Percentiles rank a stretch among this genome's conserved stretches.
These are phyloP conservation scores for Leucocoprinus sp. DNA, from an alignment of 768 basidiomycete species.

Conservation along the genomic window DNA sequence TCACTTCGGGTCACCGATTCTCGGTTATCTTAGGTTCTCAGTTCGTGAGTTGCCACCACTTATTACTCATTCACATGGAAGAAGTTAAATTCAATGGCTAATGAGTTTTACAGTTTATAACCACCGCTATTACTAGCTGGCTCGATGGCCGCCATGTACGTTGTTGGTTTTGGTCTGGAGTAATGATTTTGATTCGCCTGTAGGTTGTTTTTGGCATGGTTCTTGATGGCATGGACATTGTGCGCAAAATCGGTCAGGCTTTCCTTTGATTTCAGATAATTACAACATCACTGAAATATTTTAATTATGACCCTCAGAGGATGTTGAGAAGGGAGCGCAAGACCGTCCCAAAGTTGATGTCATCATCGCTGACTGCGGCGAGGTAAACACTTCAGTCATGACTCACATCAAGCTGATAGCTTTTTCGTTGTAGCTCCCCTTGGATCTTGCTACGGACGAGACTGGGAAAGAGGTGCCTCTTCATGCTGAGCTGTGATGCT, in stretches of 20 bases:
- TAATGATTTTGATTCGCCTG: neutral
- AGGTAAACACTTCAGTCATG: conserved; percentile 40
- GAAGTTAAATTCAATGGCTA: conserved; percentile 6
- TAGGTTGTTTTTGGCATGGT: conserved; percentile 93
- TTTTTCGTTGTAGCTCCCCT: conserved; percentile 32
- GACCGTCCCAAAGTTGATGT: conserved; percentile 77
- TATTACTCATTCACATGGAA: neutral
- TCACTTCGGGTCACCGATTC: conserved; percentile 6
- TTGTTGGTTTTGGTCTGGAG: conserved; percentile 2
- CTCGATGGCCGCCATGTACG: conserved; percentile 83
- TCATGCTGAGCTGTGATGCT: conserved; percentile 85
- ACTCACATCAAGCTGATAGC: conserved; percentile 7
- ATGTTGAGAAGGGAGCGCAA: conserved; percentile 55
- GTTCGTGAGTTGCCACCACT: conserved; percentile 50
- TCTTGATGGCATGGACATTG: conserved; percentile 86
- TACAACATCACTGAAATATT: neutral
- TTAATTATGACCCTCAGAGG: conserved; percentile 40
- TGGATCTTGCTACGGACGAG: conserved; percentile 46
- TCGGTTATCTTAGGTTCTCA: conserved; percentile 55
- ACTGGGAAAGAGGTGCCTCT: conserved; percentile 88
- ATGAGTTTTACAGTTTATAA: conserved; percentile 67
- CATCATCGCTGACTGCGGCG: conserved; percentile 77
- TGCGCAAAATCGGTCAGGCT: conserved; percentile 60
- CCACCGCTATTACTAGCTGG: conserved; percentile 82
- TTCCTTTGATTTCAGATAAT: neutral